Conservation (phyloP, 257 asterid species). For the Ligustrum vulgare region DNA sequence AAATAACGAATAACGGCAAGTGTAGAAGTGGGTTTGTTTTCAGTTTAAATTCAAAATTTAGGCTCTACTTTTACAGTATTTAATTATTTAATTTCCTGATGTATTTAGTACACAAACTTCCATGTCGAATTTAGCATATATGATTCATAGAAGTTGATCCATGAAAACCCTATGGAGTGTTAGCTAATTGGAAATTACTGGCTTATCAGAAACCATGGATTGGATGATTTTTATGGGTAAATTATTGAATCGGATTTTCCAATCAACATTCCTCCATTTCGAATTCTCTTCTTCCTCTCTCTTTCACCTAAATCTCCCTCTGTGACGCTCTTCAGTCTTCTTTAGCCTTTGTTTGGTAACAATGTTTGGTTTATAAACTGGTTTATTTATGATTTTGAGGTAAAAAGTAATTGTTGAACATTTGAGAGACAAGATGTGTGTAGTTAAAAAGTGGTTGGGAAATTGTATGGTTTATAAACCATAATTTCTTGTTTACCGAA, state of each 20-base stretch:
- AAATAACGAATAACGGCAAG: neutral
- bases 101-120: neutral
- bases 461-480: no score
- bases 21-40: neutral
- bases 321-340: neutral
- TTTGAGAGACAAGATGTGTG: no score
- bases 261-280: neutral
- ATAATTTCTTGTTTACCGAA: no score
- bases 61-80: neutral
- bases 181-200: neutral
- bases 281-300: neutral
- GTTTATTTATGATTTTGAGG: no score
- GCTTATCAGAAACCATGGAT: neutral
- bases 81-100: neutral
- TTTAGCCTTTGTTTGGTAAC: no score
- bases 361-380: no score
- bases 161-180: neutral
- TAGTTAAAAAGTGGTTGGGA: no score
- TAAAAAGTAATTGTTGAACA: no score
- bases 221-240: neutral
- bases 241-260: neutral
- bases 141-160: neutral
- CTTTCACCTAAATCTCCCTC: neutral
- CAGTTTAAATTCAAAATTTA: neutral
- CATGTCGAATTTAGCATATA: neutral